Evolutionary conservation across 352 stramenopile species (phyloP), one percentile per base, ranked within the genome.

Genomic region (Phytophthora idaei): DNA sequence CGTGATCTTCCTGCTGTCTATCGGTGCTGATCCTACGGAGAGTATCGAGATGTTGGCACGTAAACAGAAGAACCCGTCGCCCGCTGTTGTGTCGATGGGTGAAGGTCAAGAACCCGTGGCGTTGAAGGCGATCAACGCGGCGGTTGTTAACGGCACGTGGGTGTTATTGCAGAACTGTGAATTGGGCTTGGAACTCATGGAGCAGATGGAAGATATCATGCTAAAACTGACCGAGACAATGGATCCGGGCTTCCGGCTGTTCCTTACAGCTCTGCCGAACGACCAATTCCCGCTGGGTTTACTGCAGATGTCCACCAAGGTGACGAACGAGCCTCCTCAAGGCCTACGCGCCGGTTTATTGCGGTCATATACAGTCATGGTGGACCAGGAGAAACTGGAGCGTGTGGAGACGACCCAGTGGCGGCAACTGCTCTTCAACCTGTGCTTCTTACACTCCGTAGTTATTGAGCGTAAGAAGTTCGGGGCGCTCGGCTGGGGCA

Each of bases 381-480:
- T 99, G n/a, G 97, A 99, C 78, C 97, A 99, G 80, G 97, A 99
- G 76, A 98, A 98, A 41, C 79, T 99, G 15, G 97, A 99, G 73
- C 85, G 96, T 54, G 94, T 99, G 9, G 97, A 99, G 67, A 98
- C 94, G 44, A 82, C 86, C 25, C 94, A 99, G 77, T 99, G 97
- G 97, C 84, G 96, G 4, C 94, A 99, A 59, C 67, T 99, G 15
- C 75, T 99, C 15, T 99, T 99, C 63, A 93, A 96, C 34, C 77
- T 99, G 41, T 99, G 95, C 70, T 99, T 99, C 69, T 74, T 99
- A 58, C 97, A 99, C 81, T 98, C 94, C 62, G 84, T 99, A 44
- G 96, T 99, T 34, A 98, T 99, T 59, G 97, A 99, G 77, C 95
- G 97, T 49, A 97, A 98, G 57, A 99, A 99, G 77, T 99, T 99